These are phyloP conservation scores for Pachyrhizus erosus DNA, from an alignment of 306 rosid genomes.

Conservation along the genomic window DNA sequence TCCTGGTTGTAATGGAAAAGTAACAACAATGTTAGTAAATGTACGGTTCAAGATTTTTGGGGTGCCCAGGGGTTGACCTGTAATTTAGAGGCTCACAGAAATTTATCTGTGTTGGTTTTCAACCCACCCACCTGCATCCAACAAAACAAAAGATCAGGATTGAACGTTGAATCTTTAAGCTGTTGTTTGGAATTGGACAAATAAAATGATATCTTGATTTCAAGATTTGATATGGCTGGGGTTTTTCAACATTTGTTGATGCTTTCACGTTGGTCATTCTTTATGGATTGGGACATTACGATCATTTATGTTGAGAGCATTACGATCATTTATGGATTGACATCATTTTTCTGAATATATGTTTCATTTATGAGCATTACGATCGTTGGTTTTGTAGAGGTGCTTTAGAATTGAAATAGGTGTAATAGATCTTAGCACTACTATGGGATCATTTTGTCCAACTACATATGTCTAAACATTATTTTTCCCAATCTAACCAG, in stretches of 20 bases:
- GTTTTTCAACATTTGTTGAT: constrained; percentile 15
- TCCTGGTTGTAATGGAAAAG: neutral
- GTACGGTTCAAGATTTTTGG: neutral
- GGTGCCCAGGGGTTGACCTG: neutral
- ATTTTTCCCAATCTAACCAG: constrained; percentile 26
- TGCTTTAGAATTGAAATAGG: constrained; percentile 7
- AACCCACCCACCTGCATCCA: constrained; percentile 8
- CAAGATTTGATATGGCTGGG: neutral
- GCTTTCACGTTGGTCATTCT: neutral
- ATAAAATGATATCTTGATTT: neutral
- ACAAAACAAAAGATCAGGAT: neutral
- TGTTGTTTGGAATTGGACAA: neutral
- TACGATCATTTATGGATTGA: constrained; percentile 10
- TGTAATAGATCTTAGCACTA: neutral
- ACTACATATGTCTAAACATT: neutral
- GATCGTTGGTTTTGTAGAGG: constrained; percentile 6
- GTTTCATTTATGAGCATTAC: constrained; percentile 1
- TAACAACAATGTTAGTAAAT: neutral
- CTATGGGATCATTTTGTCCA: neutral
- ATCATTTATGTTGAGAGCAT: no score
- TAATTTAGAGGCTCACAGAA: neutral
- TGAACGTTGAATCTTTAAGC: neutral
- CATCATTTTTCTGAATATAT: neutral
- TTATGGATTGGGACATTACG: constrained; percentile 17
- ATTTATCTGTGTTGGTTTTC: neutral